Conservation (phyloP, 2,329 filamentous ascomycete species). For the Canariomyces notabilis region DNA sequence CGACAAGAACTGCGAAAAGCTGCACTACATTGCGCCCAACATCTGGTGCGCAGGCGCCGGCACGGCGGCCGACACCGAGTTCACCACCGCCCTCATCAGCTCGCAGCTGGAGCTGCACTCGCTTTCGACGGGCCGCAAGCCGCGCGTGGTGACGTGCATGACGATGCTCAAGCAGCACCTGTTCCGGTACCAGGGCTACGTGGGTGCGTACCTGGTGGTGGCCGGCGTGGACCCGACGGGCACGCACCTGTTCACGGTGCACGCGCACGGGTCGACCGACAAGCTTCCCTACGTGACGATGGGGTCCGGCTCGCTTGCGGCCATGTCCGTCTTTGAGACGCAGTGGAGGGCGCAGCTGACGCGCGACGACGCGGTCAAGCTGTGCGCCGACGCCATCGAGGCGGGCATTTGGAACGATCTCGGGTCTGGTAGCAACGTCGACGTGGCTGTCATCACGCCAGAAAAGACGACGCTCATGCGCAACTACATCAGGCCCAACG, state of each 20-base stretch:
- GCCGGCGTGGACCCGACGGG: constrained; percentile 96
- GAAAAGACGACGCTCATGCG: constrained; percentile 92
- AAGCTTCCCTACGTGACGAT: constrained; percentile 99
- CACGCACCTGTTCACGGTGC: constrained; percentile 92
- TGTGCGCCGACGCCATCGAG: constrained; percentile 82
- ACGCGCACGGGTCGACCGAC: constrained; percentile 96
- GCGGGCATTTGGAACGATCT: constrained; percentile 99
- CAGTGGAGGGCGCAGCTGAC: constrained; percentile 80
- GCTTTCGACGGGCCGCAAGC: constrained; percentile 91
- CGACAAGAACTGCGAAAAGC: constrained; percentile 99
- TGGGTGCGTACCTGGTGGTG: constrained; percentile 95
- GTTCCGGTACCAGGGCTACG: constrained; percentile 96
- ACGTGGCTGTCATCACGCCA: constrained; percentile 89
- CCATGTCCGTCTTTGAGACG: constrained; percentile 97
- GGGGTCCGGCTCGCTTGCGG: constrained; percentile 91
- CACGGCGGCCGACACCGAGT: constrained; percentile 97
- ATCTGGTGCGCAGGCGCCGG: constrained; percentile 99
- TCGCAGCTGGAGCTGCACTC: constrained; percentile 97
- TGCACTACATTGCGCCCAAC: constrained; percentile 96
- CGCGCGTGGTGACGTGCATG: constrained; percentile 98
- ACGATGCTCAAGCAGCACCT: constrained; percentile 99
- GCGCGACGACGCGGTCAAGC: constrained; percentile 73
- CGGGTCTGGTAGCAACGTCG: constrained; percentile 94
- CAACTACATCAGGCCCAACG: constrained; percentile 90
- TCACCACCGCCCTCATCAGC: constrained; percentile 96